Evolutionary conservation across 1,139 yeast genomes (phyloP).

Genomic region (Saccharomyces pastorianus): DNA sequence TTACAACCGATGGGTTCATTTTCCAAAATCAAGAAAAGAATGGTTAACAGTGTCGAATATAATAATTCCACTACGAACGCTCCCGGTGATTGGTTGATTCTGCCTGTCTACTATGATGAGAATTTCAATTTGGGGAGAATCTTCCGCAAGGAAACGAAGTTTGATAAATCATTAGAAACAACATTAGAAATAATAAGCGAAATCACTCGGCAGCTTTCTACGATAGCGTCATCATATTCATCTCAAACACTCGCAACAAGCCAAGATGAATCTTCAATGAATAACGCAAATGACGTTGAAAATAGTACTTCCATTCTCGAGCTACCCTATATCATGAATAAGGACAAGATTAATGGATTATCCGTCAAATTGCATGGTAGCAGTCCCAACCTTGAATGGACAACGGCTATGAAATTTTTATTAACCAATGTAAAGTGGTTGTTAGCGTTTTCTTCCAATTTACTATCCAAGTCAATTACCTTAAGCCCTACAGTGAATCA

Average conservation of each 20-base stretch:
- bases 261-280: neutral
- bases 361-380: conserved; percentile 62
- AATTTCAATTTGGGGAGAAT: conserved; percentile 32
- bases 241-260: neutral
- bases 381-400: conserved; percentile 73
- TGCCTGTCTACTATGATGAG: conserved; percentile 17
- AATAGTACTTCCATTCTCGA: conserved; percentile 28
- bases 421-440: conserved; percentile 51
- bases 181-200: conserved; percentile 21
- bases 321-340: conserved; percentile 57
- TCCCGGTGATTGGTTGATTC: neutral
- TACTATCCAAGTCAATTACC: conserved; percentile 4
- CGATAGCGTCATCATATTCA: neutral
- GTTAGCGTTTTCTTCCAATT: conserved; percentile 32
- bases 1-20: conserved; percentile 80
- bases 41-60: neutral
- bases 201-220: conserved; percentile 10
- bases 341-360: conserved; percentile 70
- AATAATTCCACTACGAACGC: neutral
- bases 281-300: neutral
- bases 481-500: neutral
- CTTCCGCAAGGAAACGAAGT: conserved; percentile 27
- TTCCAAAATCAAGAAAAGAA: conserved; percentile 58
- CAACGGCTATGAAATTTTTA: conserved; percentile 75
- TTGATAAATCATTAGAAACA: conserved; percentile 28